Evolutionary conservation across 495 filamentous ascomycete genomes (phyloP).

Genomic region (Daldinia bambusicola): DNA sequence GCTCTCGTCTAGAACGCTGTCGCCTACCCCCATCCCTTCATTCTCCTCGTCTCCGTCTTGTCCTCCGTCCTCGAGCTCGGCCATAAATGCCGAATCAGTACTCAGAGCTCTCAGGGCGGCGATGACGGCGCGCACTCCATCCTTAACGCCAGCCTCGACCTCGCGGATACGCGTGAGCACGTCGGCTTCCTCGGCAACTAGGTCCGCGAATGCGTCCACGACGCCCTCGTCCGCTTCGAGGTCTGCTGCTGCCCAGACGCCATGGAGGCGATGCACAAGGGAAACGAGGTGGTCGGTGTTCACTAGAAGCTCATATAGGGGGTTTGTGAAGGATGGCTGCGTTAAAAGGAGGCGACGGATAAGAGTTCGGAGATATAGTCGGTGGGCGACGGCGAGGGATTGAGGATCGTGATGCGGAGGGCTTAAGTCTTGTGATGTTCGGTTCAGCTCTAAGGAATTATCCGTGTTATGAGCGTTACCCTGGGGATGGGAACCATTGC

Average conservation of each 20-base stretch:
- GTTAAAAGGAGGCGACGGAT: slow-evolving; percentile 75
- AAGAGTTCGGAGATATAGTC: slow-evolving; percentile 74
- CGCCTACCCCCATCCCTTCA: slow-evolving; percentile 11
- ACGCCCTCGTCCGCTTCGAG: slow-evolving; percentile 82
- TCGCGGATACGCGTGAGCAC: slow-evolving; percentile 67
- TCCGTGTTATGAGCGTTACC: slow-evolving; percentile 4
- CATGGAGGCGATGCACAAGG: slow-evolving; percentile 74
- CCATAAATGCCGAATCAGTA: slow-evolving; percentile 41
- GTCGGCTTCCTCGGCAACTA: slow-evolving; percentile 72
- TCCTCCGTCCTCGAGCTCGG: slow-evolving; percentile 46
- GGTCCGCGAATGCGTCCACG: slow-evolving; percentile 76
- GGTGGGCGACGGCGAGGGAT: slow-evolving; percentile 80
- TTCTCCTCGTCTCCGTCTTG: slow-evolving; percentile 37
- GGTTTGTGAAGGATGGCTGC: slow-evolving; percentile 71
- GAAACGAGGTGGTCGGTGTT: slow-evolving; percentile 81
- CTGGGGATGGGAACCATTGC: neutral
- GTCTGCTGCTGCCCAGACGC: slow-evolving; percentile 76
- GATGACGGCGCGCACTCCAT: slow-evolving; percentile 71
- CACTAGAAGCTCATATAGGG: slow-evolving; percentile 75
- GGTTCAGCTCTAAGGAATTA: slow-evolving; percentile 10
- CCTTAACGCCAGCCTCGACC: slow-evolving; percentile 63
- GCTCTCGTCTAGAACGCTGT: slow-evolving; percentile 44
- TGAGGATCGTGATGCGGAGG: slow-evolving; percentile 74
- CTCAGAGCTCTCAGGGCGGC: slow-evolving; percentile 56
- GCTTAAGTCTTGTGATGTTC: slow-evolving; percentile 9